Percentiles rank a stretch among this genome's conserved stretches.
These are phyloP conservation scores for Penicillium samsonianum DNA, from an alignment of 495 filamentous ascomycete species.

Conservation along the genomic window DNA sequence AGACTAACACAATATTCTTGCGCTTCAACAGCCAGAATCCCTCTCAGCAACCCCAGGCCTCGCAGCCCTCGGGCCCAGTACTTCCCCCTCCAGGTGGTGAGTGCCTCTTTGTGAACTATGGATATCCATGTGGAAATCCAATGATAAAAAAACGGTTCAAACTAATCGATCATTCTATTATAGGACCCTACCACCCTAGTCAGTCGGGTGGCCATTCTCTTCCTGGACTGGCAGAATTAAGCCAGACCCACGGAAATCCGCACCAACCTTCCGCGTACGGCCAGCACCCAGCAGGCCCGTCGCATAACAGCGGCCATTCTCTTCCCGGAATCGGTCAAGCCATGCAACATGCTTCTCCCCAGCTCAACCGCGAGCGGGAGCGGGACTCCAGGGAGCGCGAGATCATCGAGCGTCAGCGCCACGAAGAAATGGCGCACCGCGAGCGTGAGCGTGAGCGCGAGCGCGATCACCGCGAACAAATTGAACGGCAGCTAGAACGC, in stretches of 20 bases:
- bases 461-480: constrained; percentile 37
- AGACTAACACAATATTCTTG: constrained; percentile 20
- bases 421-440: constrained; percentile 60
- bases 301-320: constrained; percentile 50
- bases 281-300: constrained; percentile 43
- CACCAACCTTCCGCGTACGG: constrained; percentile 53
- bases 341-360: constrained; percentile 54
- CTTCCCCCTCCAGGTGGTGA: constrained; percentile 53
- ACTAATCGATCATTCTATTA: constrained; percentile 29
- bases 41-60: constrained; percentile 48
- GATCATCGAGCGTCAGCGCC: constrained; percentile 49
- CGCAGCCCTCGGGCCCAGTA: constrained; percentile 51
- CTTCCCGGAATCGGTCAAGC: constrained; percentile 55
- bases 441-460: constrained; percentile 69
- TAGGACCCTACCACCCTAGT: constrained; percentile 47
- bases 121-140: neutral
- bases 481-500: constrained; percentile 54
- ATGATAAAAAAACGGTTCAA: neutral
- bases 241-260: constrained; percentile 50
- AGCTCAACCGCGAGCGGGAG: constrained; percentile 55
- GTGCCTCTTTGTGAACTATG: constrained; percentile 12
- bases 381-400: constrained; percentile 53
- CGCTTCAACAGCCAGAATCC: constrained; percentile 43
- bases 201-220: constrained; percentile 54
- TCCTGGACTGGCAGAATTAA: constrained; percentile 52